Base-by-base conservation (phyloP, 2,329 filamentous ascomycete genomes). In the Pseudocercospora eumusae region DNA sequence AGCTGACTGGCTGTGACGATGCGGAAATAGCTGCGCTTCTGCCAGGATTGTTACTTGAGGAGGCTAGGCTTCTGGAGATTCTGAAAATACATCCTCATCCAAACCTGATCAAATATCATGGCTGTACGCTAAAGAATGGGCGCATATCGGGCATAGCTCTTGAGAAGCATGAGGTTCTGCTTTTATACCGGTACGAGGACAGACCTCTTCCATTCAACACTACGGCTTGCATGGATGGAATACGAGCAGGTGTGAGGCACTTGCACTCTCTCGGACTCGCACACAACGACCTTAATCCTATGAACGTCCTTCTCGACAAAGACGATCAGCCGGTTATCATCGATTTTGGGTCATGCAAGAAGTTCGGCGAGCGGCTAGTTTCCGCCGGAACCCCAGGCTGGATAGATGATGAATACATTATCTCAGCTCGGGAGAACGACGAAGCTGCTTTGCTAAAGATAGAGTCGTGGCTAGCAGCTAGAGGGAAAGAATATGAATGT, bases 371-470 rank as follows among this genome's bases (percentile, higher is more conserved):
- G 25, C 6, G 53, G 54, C 54, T 61, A n/a, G 23, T 61, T 25
- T 47, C 59, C 11, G 59, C n/a, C 40, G 54, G 59, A 20, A 60
- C 59, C 8, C 59, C 59, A 15, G 59, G 53, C n/a, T 57, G 59
- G 59, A 61, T 57, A 21, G 53, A 61, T 42, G 54, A 61, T 28
- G 59, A 61, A 23, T 61, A 57, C 44, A 47, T 15, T 33, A 50
- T 50, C 15, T 61, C 59, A 31, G 58, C 58, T 42, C 23, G 36
- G 15, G 31, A 44, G 15, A 42, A 60, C 31, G 58, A 60, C 42
- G 58, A 60, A 25, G 36, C 21, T 49, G 58, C 58, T 44, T 60
- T 60, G 50, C 36, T 36, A 27, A 60, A 60, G 58, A 44, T 56
- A 25, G 23, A 25, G 23, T 25, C 23, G 23, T 25, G 23, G 23